Conservation (phyloP, 139 green algal genomes). For the Gonium pectorale region DNA sequence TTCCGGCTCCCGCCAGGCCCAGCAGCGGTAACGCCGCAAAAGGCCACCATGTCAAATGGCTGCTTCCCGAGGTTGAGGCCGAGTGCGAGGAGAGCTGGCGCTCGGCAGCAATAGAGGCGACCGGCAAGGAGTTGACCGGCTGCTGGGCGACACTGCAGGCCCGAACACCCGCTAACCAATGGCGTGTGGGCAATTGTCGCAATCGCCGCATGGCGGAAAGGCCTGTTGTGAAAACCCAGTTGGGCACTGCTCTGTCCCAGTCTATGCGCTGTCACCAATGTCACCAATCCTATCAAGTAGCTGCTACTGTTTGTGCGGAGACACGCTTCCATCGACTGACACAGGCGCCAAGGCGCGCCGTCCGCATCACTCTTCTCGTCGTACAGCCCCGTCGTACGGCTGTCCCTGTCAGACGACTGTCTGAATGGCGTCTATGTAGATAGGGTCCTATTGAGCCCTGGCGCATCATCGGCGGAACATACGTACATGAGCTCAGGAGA, state of each 20-base stretch:
- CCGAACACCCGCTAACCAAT: background rate
- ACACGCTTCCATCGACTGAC: no score
- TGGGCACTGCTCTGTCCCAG: background rate
- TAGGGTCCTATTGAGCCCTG: no score
- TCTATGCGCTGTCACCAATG: background rate
- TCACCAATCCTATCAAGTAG: background rate
- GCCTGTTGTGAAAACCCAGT: background rate
- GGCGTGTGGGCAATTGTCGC: background rate
- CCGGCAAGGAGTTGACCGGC: background rate
- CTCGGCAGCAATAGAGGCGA: background rate
- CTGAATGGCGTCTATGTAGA: no score
- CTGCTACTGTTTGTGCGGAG: no score
- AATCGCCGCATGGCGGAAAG: background rate
- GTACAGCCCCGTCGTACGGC: no score
- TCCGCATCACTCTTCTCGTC: no score
- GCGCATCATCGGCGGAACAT: no score
- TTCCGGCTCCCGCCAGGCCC: background rate
- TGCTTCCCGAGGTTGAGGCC: background rate
- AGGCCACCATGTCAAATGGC: background rate
- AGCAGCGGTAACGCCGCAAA: background rate
- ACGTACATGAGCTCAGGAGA: no score
- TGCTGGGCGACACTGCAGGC: background rate
- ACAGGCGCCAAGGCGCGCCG: no score
- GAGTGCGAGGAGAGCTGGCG: slow-evolving; percentile 21
- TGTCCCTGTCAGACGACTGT: no score